Conservation (phyloP, 2,329 filamentous ascomycete genomes). For the Aspergillus ibericus region DNA sequence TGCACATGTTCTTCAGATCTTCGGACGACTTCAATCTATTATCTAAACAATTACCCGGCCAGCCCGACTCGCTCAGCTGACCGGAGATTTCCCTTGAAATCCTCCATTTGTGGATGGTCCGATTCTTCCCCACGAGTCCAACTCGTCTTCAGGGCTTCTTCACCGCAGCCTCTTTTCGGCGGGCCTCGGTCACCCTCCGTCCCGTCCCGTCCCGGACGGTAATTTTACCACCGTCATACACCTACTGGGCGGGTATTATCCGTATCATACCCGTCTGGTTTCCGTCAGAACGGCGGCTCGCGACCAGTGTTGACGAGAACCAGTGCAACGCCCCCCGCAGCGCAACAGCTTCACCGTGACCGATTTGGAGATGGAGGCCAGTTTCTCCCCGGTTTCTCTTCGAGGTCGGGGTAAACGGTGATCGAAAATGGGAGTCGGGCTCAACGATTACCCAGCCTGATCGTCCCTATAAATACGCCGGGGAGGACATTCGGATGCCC, state of each 20-base stretch:
- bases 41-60: not conserved
- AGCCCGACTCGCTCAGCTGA: not conserved
- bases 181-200: slow-evolving; percentile 4
- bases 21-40: not conserved
- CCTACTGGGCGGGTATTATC: not conserved
- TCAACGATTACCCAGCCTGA: slow-evolving; percentile 20
- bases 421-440: slow-evolving; percentile 12
- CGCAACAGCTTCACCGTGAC: slow-evolving; percentile 32
- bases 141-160: slow-evolving; percentile 13
- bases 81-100: slow-evolving; percentile 3
- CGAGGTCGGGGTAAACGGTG: slow-evolving; percentile 17
- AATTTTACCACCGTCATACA: not conserved
- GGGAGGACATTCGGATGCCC: not conserved
- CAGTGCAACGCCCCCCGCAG: slow-evolving; percentile 20
- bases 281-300: slow-evolving; percentile 6
- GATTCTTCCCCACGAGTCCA: slow-evolving; percentile 16
- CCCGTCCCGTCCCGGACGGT: slow-evolving; percentile 11
- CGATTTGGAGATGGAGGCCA: slow-evolving; percentile 22
- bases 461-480: slow-evolving; percentile 21
- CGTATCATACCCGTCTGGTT: not conserved
- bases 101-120: slow-evolving; percentile 12
- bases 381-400: slow-evolving; percentile 21
- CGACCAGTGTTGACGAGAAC: slow-evolving; percentile 2
- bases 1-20: not conserved
- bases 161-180: slow-evolving; percentile 40